A percentile compares a stretch with the other conserved stretches of the same genome.
phyloP scores from a whole-genome alignment of 169 alveolate species.

The Eimeria praecox region DNA sequence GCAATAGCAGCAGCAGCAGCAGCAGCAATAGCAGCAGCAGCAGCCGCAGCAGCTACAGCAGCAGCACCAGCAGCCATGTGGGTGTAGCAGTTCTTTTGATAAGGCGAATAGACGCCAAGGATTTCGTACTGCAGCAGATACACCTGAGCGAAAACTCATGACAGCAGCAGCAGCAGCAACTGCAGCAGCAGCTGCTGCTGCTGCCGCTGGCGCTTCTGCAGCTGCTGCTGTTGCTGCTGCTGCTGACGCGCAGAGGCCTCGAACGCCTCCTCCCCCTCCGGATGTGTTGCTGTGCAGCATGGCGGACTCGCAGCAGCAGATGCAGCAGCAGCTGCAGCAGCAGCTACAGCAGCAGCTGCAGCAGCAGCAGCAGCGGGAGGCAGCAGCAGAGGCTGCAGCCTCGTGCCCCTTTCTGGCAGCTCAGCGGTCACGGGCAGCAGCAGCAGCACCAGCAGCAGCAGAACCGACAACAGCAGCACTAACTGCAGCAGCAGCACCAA shows the following conservation, averaged over 20 bases:
- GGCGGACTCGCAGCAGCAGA: not conserved
- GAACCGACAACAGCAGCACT: not conserved
- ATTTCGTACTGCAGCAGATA: not conserved
- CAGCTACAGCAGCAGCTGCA: not conserved
- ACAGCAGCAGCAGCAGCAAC: not conserved
- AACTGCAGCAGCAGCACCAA: slow-evolving; percentile 33
- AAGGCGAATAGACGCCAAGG: not conserved
- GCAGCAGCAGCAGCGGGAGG: not conserved
- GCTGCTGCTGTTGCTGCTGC: slow-evolving; percentile 40
- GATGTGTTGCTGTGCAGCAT: not conserved
- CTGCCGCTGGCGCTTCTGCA: not conserved
- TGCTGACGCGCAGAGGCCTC: not conserved
- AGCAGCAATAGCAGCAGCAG: not conserved
- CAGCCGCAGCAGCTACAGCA: slow-evolving; percentile 24
- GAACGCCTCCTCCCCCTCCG: slow-evolving; percentile 62
- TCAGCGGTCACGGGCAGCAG: slow-evolving; percentile 10
- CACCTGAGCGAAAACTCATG: not conserved
- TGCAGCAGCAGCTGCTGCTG: slow-evolving; percentile 9
- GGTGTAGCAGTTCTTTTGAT: not conserved
- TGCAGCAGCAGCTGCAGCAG: not conserved
- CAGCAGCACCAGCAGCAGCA: slow-evolving; percentile 31
- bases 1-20: not conserved
- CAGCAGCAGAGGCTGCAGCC: slow-evolving; percentile 72
- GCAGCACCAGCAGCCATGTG: slow-evolving; percentile 16
- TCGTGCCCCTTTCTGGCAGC: slow-evolving; percentile 4